Conservation (phyloP, 495 filamentous ascomycete species). For the Penicillium longicatenatum region DNA sequence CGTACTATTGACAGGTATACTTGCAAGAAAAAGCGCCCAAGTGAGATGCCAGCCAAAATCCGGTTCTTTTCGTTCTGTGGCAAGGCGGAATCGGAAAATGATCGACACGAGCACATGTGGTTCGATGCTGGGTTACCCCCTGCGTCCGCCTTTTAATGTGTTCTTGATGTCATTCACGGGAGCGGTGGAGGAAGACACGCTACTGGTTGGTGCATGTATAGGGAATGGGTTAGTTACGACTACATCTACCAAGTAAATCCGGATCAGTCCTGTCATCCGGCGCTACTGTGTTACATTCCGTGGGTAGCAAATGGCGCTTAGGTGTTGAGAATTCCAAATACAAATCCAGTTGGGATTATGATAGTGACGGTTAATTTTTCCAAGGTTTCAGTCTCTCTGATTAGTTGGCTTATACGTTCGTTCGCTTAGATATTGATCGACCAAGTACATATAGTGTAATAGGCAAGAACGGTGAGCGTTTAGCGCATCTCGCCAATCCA, state of each 20-base stretch:
- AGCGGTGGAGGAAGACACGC: constrained; percentile 4
- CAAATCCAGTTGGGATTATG: neutral
- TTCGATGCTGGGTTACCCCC: constrained; percentile 7
- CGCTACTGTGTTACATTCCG: constrained; percentile 7
- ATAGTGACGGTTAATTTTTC: neutral
- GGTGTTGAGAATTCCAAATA: neutral
- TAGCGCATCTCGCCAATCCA: constrained; percentile 3
- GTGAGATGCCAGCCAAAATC: neutral
- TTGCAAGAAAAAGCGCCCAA: neutral
- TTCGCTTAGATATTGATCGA: neutral
- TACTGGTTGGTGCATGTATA: neutral
- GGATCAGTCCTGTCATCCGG: neutral
- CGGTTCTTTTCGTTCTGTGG: constrained; percentile 1
- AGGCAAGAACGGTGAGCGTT: constrained; percentile 5
- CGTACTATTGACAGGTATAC: constrained; percentile 1
- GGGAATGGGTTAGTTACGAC: neutral
- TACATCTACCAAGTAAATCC: neutral
- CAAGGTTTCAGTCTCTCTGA: no score
- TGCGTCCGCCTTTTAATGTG: constrained; percentile 9
- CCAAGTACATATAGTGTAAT: neutral
- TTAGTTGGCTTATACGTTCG: neutral
- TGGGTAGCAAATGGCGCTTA: neutral
- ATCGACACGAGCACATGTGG: constrained; percentile 14
- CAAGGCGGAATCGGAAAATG: constrained; percentile 1
- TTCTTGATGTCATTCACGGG: constrained; percentile 1